Evolutionary conservation across 257 asterid genomes (phyloP), one percentile per base, ranked within the genome.

Genomic region (Solanum ossicruentum): DNA sequence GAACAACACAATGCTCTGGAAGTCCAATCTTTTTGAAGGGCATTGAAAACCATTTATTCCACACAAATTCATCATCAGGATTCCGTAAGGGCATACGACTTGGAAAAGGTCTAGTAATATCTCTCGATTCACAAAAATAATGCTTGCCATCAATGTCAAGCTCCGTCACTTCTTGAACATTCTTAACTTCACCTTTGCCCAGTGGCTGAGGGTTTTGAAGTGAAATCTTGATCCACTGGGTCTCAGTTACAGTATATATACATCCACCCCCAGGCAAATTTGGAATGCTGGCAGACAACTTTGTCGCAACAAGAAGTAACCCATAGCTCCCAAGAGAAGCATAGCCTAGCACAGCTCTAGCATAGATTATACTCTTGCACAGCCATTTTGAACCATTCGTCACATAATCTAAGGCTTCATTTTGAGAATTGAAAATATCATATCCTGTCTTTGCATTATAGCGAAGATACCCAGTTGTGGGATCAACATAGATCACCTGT

Each of bases 401-500:
- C 79, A 95, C 85, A 80, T 85, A 91, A 71, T 90, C 93, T 63
- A 95, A 86, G 80, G 99, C 99, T 91, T 93, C 98, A 5, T 89
- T 90, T 90, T 93, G 98, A 89, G 99, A 92, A 78, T 73, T 86
- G 90, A 95, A 96, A 87, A 93, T 88, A 91, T 95, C 99, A 88
- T 91, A 95, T 28, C 97, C 97, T 82, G 86, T 92, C 87, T 89
- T 93, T 80, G 89, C 97, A 63, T 88, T 87, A 81, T 92, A 88
- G 75, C 92, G 85, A 88, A 95, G 95, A 85, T 92, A 92, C 84
- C 99, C 99, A 87, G 98, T 92, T 10, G 99, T 93, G 47, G 99
- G 99, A 89, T 96, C 99, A 88, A 96, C 91, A 89, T 96, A 95
- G 90, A 96, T 93, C 90, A 93, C 97, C 92, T 96, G 99, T 58